A percentile compares a stretch with the other conserved stretches of the same genome.
Evolutionary conservation across 176 grass and related monocot species (phyloP).

Genomic region (Panicum miliaceum): DNA sequence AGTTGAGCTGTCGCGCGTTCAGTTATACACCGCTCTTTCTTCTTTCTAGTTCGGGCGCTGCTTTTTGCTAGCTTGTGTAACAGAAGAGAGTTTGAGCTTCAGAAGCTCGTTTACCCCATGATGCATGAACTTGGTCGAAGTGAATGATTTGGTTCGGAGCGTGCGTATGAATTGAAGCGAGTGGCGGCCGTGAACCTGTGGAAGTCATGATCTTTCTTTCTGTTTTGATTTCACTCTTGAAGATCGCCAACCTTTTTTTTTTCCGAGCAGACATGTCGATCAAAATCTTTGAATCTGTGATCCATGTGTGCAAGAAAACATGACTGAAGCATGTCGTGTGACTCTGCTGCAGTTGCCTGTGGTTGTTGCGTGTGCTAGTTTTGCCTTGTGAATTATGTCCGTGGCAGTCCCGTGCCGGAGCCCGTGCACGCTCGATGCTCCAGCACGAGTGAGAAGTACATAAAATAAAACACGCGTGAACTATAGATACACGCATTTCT

Average conservation of each 20-base stretch:
- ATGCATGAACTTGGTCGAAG: background rate
- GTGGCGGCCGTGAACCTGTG: background rate
- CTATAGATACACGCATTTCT: background rate
- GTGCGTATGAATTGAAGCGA: background rate
- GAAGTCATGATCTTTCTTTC: background rate
- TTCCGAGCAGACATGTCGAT: background rate
- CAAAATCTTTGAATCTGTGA: background rate
- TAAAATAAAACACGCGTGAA: background rate
- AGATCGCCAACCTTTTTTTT: background rate
- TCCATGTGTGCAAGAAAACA: background rate
- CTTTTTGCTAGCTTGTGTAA: slow-evolving; percentile 13
- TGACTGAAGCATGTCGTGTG: background rate
- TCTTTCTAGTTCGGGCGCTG: too few species aligned
- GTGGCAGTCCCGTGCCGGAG: too few species aligned
- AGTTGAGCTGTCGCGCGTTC: too few species aligned
- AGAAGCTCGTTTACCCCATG: background rate
- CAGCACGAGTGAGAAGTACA: too few species aligned
- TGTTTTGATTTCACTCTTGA: background rate
- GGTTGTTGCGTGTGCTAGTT: background rate
- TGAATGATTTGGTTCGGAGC: background rate
- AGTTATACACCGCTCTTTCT: too few species aligned
- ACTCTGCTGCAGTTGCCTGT: background rate
- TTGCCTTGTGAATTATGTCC: background rate
- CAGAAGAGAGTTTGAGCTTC: background rate
- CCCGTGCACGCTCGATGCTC: too few species aligned